Percentiles rank a stretch among this genome's conserved stretches.
phyloP scores from a whole-genome alignment of 2,329 filamentous ascomycete genomes.

The Hypocreales sp. region DNA sequence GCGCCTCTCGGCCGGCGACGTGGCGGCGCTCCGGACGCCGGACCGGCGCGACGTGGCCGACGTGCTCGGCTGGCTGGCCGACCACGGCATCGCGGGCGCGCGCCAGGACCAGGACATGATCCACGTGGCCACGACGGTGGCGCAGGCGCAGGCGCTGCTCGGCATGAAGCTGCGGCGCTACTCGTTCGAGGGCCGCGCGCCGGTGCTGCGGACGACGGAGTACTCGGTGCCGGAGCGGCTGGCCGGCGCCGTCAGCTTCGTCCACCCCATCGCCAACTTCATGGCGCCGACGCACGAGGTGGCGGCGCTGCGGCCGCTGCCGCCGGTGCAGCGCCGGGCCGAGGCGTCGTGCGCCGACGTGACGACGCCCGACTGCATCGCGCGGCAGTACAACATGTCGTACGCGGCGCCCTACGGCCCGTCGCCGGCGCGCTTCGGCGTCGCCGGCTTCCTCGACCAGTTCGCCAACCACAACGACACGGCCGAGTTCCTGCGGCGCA shows the following conservation, averaged over 20 bases:
- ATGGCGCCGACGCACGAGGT: slow-evolving; percentile 23
- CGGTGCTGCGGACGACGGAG: slow-evolving; percentile 25
- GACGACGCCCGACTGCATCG: slow-evolving; percentile 25
- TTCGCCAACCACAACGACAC: slow-evolving; percentile 28
- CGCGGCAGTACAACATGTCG: slow-evolving; percentile 28
- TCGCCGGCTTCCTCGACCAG: slow-evolving; percentile 34
- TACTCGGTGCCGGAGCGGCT: slow-evolving; percentile 28
- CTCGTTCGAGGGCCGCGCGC: slow-evolving; percentile 18
- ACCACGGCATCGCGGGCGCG: slow-evolving; percentile 18
- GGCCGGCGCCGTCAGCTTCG: slow-evolving; percentile 23
- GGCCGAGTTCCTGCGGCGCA: slow-evolving; percentile 18
- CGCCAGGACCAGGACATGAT: slow-evolving; percentile 23
- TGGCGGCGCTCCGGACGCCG: slow-evolving; percentile 19
- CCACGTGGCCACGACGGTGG: slow-evolving; percentile 23
- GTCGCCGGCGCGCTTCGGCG: slow-evolving; percentile 24
- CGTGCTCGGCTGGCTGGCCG: slow-evolving; percentile 26
- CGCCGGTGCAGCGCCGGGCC: not conserved
- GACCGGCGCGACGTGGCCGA: slow-evolving; percentile 14
- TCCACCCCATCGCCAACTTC: slow-evolving; percentile 33
- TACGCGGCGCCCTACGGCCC: slow-evolving; percentile 13
- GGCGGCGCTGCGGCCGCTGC: not conserved
- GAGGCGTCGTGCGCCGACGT: slow-evolving; percentile 2
- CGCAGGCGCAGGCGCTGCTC: slow-evolving; percentile 22
- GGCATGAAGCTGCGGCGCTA: slow-evolving; percentile 24
- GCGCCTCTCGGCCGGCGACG: slow-evolving; percentile 21